phyloP scores from a whole-genome alignment of 257 asterid species.

The Buddleja alternifolia region DNA sequence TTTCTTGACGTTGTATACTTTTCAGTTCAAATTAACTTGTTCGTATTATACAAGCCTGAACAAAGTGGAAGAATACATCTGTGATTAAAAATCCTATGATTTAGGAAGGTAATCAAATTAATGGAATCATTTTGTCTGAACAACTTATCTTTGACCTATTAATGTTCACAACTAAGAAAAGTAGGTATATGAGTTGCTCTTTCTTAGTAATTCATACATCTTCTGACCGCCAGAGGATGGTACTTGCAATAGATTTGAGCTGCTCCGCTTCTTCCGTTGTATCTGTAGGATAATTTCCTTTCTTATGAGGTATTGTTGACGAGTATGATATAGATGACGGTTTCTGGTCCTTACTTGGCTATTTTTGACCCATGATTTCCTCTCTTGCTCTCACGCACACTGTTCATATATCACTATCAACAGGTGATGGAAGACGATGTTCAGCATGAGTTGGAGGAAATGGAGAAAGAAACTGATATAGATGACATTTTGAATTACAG shows the following conservation, averaged over 20 bases:
- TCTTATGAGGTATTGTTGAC: slow-evolving; percentile 16
- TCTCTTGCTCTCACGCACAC: slow-evolving; percentile 6
- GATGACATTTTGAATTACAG: slow-evolving; percentile 86
- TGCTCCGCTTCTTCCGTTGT: slow-evolving; percentile 23
- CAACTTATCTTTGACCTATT: background rate
- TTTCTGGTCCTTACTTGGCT: slow-evolving; percentile 31
- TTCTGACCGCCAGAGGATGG: slow-evolving; percentile 20
- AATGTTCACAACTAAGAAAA: background rate
- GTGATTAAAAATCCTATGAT: background rate
- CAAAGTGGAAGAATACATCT: background rate
- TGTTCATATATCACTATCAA: slow-evolving; percentile 26
- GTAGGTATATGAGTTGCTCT: background rate
- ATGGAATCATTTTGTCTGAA: background rate
- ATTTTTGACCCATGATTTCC: slow-evolving; percentile 19
- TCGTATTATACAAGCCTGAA: background rate
- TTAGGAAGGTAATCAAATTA: background rate
- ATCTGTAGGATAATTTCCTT: slow-evolving; percentile 14
- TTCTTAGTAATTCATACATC: background rate
- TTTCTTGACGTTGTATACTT: background rate
- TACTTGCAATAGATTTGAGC: slow-evolving; percentile 19
- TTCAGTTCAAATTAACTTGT: background rate
- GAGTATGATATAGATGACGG: slow-evolving; percentile 2
- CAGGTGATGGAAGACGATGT: slow-evolving; percentile 75
- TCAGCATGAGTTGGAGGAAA: slow-evolving; percentile 73
- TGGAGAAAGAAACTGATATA: slow-evolving; percentile 84